Evolutionary conservation across 345 rosid species (phyloP), one percentile per base, ranked within the genome.

Genomic region (Rhodamnia rubescens): DNA sequence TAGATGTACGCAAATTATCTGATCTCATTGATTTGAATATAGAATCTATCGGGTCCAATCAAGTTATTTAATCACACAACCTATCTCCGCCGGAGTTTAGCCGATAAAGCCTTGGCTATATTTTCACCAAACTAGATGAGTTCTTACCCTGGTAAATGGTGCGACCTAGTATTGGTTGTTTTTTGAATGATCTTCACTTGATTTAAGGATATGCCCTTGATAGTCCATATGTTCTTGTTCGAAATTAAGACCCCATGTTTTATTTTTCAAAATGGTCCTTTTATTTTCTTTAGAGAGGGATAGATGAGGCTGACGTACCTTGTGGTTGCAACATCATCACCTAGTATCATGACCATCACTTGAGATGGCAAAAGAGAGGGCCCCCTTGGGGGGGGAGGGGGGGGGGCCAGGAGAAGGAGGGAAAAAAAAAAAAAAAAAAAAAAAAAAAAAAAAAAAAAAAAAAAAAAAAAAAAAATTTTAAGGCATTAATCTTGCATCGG

Each of bases 71-170:
- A 7, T 20, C 40, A 14, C 10, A 7, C 74, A 6, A 61, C 20
- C 1, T 27, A 1, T 27, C 0, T 61, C 74, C 32, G 11, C 32
- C 0, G 64, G 3, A 5, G n/a, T 58, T 58, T 5, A 0, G 32
- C 64, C 5, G 15, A n/a, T 58, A 6, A 57, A 57, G 21, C 9
- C 29, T 29, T 10, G 2, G 14, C 74, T 15, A 1, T 7, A 40
- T 61, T 61, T 29, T 15, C 51, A 61, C 22, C 24, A 5, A 64
- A 64, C 44, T 32, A 16, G 78, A 32, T 3, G 44, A 64, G 78
- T 32, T 36, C 11, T 61, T 29, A 7, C 36, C 20, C 18, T 15
- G 36, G 9, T 59, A 6, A 27, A 3, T 16, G 1, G 27, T 59
- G 13, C 36, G 74, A 12, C 40, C 74, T 7, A 7, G 69, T n/a